These are phyloP conservation scores for Blumeriella jaapii DNA, from an alignment of 2,329 filamentous ascomycete species.

Conservation along the genomic window DNA sequence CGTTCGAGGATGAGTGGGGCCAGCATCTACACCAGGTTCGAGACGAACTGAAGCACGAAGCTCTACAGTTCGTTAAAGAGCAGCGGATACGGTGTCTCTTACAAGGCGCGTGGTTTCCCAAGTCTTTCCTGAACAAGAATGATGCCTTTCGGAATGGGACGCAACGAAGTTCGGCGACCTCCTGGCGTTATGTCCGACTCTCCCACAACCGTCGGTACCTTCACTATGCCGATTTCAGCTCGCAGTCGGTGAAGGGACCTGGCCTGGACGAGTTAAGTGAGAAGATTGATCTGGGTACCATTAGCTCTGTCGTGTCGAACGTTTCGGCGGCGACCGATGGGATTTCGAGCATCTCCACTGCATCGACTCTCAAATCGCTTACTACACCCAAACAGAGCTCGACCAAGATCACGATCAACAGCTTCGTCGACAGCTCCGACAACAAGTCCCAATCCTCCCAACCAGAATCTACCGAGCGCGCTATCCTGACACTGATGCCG, in stretches of 20 bases:
- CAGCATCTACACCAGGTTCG: constrained; percentile 81
- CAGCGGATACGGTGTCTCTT: constrained; percentile 85
- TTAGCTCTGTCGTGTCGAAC: constrained; percentile 91
- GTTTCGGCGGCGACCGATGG: constrained; percentile 43
- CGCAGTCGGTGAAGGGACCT: constrained; percentile 52
- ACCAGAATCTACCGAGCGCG: constrained; percentile 46
- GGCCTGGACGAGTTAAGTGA: constrained; percentile 62
- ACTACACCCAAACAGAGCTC: constrained; percentile 22
- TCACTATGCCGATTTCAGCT: constrained; percentile 77
- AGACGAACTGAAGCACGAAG: constrained; percentile 82
- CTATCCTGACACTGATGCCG: constrained; percentile 75
- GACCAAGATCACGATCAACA: constrained; percentile 89
- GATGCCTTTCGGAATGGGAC: constrained; percentile 22
- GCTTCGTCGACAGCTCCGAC: constrained; percentile 36
- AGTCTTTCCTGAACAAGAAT: constrained; percentile 30
- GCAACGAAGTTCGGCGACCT: constrained; percentile 11
- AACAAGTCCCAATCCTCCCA: constrained; percentile 24
- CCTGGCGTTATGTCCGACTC: constrained; percentile 74
- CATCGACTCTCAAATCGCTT: constrained; percentile 30
- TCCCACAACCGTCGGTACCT: constrained; percentile 86
- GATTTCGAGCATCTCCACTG: constrained; percentile 32
- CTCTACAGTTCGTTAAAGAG: constrained; percentile 92
- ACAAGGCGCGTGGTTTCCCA: constrained; percentile 75
- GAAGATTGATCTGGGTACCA: constrained; percentile 75
- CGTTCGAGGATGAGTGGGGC: constrained; percentile 92